A percentile compares a stretch with the other conserved stretches of the same genome.
These are phyloP conservation scores for Hericium rajendrae DNA, from an alignment of 768 basidiomycete species.

Conservation along the genomic window DNA sequence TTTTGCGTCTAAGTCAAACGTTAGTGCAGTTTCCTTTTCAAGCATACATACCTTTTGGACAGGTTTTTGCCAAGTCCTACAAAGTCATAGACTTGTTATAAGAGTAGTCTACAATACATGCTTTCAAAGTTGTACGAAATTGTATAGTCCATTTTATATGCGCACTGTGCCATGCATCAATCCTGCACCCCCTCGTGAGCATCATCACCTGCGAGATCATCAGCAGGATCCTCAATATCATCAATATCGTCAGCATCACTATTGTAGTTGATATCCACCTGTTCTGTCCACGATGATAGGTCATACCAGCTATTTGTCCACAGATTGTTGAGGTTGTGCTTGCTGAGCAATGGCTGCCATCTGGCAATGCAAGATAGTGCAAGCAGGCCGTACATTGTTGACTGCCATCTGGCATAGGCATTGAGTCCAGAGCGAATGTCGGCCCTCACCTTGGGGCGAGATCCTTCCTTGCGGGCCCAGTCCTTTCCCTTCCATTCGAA, in stretches of 20 bases:
- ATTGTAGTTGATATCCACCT: neutral
- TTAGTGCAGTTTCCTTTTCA: too few relatives aligned
- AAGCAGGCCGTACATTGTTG: neutral
- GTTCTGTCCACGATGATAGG: neutral
- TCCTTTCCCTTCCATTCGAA: slow-evolving; percentile 11
- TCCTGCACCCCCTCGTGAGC: too few relatives aligned
- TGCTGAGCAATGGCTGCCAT: neutral
- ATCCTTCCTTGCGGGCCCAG: neutral
- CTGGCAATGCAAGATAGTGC: neutral
- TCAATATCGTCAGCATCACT: neutral
- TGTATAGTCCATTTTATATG: too few relatives aligned
- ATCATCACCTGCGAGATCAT: neutral
- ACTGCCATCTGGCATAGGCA: slow-evolving; percentile 8
- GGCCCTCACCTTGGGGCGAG: neutral
- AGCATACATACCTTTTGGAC: too few relatives aligned
- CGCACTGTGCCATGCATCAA: too few relatives aligned
- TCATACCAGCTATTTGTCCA: neutral
- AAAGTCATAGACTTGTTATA: too few relatives aligned
- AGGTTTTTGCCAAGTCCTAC: too few relatives aligned
- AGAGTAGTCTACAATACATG: too few relatives aligned
- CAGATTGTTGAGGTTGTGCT: neutral
- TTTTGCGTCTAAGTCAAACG: too few relatives aligned
- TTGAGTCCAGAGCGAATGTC: slow-evolving; percentile 2
- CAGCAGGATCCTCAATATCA: neutral
- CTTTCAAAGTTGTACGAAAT: too few relatives aligned